Evolutionary conservation across 108 stramenopile genomes (phyloP).

Genomic region (Nitzschia sp.): DNA sequence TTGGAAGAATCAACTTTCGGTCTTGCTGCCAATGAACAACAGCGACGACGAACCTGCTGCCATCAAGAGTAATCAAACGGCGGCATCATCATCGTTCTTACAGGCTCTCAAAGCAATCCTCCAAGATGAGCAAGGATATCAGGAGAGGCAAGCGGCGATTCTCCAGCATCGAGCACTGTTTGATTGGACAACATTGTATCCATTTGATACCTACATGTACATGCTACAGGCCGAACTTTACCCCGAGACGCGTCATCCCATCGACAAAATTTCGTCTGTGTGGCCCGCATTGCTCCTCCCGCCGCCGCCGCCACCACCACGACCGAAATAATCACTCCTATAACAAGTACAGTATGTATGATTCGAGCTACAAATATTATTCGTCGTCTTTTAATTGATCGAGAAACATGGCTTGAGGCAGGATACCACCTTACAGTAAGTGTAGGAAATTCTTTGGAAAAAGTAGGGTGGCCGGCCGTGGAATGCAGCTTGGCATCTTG

Average conservation of each 20-base stretch:
- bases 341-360: too few species aligned
- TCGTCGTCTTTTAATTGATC: too few species aligned
- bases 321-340: too few species aligned
- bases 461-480: too few species aligned
- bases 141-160: not conserved
- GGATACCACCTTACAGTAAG: too few species aligned
- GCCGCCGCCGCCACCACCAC: too few species aligned
- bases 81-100: too few species aligned
- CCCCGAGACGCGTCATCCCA: constrained; percentile 9
- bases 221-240: constrained; percentile 17
- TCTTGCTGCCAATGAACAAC: not conserved
- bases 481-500: too few species aligned
- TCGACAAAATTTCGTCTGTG: not conserved
- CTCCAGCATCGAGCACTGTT: constrained; percentile 13
- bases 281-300: constrained; percentile 18
- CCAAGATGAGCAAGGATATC: not conserved
- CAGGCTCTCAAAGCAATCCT: not conserved
- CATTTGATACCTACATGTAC: constrained; percentile 35
- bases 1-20: constrained; percentile 6
- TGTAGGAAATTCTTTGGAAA: too few species aligned
- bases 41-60: not conserved
- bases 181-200: constrained; percentile 21
- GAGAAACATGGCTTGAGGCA: too few species aligned
- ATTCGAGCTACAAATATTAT: too few species aligned
- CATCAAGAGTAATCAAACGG: not conserved